phyloP scores from a whole-genome alignment of 2,329 filamentous ascomycete genomes.

The Verticillium zaregamsianum region DNA sequence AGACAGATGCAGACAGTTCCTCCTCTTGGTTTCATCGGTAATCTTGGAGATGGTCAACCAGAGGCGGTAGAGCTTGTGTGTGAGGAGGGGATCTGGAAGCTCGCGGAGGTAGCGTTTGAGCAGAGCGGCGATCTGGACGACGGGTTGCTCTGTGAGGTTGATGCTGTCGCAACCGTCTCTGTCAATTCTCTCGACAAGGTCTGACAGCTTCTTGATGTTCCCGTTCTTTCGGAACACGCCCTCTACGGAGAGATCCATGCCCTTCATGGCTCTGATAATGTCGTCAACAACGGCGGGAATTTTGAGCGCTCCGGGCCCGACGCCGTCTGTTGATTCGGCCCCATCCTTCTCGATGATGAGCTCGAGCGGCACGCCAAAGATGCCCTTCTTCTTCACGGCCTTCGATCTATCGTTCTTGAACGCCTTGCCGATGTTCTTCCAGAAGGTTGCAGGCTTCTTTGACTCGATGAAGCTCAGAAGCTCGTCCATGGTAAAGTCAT shows the following conservation, averaged over 20 bases:
- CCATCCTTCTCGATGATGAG: slow-evolving; percentile 88
- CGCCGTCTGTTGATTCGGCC: slow-evolving; percentile 95
- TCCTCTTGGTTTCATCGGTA: slow-evolving; percentile 72
- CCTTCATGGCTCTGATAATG: slow-evolving; percentile 88
- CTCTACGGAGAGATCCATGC: slow-evolving; percentile 98
- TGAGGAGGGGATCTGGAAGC: slow-evolving; percentile 89
- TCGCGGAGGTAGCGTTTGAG: slow-evolving; percentile 94
- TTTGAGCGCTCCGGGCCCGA: slow-evolving; percentile 84
- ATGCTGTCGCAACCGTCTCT: slow-evolving; percentile 79
- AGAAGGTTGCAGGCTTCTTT: slow-evolving; percentile 84
- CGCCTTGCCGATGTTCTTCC: slow-evolving; percentile 96
- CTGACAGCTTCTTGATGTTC: slow-evolving; percentile 90
- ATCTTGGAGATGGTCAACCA: slow-evolving; percentile 92
- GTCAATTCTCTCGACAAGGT: slow-evolving; percentile 82
- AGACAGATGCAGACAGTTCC: slow-evolving; percentile 81
- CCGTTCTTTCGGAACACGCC: slow-evolving; percentile 99
- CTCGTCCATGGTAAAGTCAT: slow-evolving; percentile 90
- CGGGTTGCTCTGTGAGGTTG: slow-evolving; percentile 81
- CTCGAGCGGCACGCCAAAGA: slow-evolving; percentile 88
- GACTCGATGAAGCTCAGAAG: slow-evolving; percentile 89
- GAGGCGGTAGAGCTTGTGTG: slow-evolving; percentile 86
- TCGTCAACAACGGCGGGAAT: slow-evolving; percentile 96
- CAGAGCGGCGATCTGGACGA: slow-evolving; percentile 89
- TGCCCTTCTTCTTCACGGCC: slow-evolving; percentile 81
- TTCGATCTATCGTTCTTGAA: slow-evolving; percentile 84